phyloP scores from a whole-genome alignment of 75 land plant species.

The Selaginella moellendorffii region DNA sequence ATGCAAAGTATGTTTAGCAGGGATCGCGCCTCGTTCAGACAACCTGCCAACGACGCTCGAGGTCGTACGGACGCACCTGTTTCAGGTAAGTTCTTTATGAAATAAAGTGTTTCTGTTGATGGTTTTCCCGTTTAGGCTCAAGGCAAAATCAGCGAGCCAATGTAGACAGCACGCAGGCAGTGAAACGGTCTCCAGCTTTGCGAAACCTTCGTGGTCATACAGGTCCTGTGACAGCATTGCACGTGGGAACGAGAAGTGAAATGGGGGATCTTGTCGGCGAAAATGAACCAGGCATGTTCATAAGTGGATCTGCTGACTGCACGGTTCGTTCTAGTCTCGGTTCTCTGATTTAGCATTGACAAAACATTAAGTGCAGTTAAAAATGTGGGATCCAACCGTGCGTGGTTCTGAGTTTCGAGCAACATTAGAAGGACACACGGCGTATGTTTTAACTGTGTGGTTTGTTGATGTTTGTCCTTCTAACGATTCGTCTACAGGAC shows the following conservation, averaged over 20 bases:
- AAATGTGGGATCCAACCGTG: conserved; percentile 86
- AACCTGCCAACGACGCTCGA: conserved; percentile 12
- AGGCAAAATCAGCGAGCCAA: not conserved
- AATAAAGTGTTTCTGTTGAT: not conserved
- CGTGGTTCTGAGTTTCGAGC: conserved; percentile 82
- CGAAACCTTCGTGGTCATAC: conserved; percentile 83
- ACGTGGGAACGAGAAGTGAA: conserved; percentile 73
- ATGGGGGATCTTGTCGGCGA: conserved; percentile 86
- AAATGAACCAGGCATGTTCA: conserved; percentile 89
- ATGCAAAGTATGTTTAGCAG: conserved; percentile 97
- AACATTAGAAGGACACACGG: conserved; percentile 77
- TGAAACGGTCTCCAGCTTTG: conserved; percentile 51
- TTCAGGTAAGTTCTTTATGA: not conserved
- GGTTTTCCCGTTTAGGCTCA: not conserved
- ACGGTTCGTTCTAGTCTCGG: conserved; percentile 40
- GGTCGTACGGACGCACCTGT: conserved; percentile 22
- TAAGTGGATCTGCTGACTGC: conserved; percentile 98
- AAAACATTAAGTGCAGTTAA: too few relatives aligned
- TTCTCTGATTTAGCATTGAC: too few relatives aligned
- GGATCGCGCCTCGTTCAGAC: conserved; percentile 38
- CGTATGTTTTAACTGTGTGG: conserved; percentile 23
- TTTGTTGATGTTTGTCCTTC: too few relatives aligned
- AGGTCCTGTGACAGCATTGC: conserved; percentile 83
- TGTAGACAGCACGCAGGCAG: too few relatives aligned
- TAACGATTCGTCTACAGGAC: conserved; percentile 49